These are phyloP conservation scores for Lepraria neglecta DNA, from an alignment of 495 filamentous ascomycete species.

Conservation along the genomic window DNA sequence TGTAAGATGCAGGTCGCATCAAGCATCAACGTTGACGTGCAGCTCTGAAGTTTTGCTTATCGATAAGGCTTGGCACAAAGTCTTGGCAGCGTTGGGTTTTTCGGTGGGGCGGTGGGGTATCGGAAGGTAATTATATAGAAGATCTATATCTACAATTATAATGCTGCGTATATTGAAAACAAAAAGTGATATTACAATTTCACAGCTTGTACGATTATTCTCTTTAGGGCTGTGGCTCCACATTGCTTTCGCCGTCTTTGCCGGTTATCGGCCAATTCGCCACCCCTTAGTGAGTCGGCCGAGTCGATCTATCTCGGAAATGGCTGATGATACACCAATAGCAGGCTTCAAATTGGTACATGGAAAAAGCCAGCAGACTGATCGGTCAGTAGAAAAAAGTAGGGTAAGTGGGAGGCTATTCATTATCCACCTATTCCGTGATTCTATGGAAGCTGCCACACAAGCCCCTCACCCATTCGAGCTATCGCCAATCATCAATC, in stretches of 20 bases:
- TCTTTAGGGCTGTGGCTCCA: too few relatives aligned
- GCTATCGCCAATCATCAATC: not conserved
- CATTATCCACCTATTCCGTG: not conserved
- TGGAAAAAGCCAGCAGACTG: too few relatives aligned
- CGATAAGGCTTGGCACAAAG: slow-evolving; percentile 2
- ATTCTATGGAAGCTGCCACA: not conserved
- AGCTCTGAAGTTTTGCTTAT: slow-evolving; percentile 8
- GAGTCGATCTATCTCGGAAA: not conserved
- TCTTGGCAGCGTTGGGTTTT: not conserved
- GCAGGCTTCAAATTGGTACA: not conserved
- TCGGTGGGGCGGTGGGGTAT: not conserved
- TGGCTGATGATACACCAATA: not conserved
- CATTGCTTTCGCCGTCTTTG: too few relatives aligned
- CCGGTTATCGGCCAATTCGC: not conserved
- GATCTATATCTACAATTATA: too few relatives aligned
- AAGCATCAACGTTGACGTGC: not conserved
- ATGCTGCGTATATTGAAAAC: too few relatives aligned
- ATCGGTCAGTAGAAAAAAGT: too few relatives aligned
- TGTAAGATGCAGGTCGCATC: slow-evolving; percentile 5
- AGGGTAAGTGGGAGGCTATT: not conserved
- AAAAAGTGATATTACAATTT: too few relatives aligned
- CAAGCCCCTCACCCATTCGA: not conserved
- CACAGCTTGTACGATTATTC: too few relatives aligned
- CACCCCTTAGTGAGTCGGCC: not conserved
- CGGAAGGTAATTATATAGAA: not conserved